These are phyloP conservation scores for Kalanchoe fedtschenkoi DNA, from an alignment of 164 flowering plant species.

Conservation along the genomic window DNA sequence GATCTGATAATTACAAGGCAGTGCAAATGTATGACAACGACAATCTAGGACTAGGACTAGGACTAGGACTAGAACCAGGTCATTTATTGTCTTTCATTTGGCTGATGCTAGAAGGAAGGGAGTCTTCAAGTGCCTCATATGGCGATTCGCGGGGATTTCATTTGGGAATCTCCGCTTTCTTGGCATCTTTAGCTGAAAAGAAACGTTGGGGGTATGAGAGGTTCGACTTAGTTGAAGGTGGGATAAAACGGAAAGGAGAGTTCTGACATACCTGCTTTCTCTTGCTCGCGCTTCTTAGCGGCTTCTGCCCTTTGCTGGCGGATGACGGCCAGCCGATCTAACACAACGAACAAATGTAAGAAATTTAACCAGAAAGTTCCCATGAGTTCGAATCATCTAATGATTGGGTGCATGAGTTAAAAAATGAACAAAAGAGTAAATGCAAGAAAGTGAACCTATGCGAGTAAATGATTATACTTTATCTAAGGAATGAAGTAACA, in stretches of 20 bases:
- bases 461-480: too few relatives aligned
- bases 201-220: background rate
- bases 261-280: background rate
- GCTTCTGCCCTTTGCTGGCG: conserved; percentile 1
- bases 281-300: background rate
- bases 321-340: conserved; percentile 4
- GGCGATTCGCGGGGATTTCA: background rate
- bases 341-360: background rate
- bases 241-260: background rate
- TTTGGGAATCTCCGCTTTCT: background rate
- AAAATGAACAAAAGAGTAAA: too few relatives aligned
- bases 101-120: too few relatives aligned
- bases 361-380: background rate
- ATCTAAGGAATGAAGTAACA: too few relatives aligned
- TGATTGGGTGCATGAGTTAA: too few relatives aligned
- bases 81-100: too few relatives aligned
- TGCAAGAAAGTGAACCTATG: too few relatives aligned
- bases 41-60: too few relatives aligned
- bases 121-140: background rate
- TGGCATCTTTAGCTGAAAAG: background rate
- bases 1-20: too few relatives aligned
- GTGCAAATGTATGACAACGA: too few relatives aligned
- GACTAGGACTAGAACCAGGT: too few relatives aligned
- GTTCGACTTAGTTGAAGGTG: background rate
- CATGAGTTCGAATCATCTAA: too few relatives aligned